Percentiles rank a stretch among this genome's conserved stretches.
phyloP scores from a whole-genome alignment of 2,329 filamentous ascomycete genomes.

The Ophiocordyceps australis region DNA sequence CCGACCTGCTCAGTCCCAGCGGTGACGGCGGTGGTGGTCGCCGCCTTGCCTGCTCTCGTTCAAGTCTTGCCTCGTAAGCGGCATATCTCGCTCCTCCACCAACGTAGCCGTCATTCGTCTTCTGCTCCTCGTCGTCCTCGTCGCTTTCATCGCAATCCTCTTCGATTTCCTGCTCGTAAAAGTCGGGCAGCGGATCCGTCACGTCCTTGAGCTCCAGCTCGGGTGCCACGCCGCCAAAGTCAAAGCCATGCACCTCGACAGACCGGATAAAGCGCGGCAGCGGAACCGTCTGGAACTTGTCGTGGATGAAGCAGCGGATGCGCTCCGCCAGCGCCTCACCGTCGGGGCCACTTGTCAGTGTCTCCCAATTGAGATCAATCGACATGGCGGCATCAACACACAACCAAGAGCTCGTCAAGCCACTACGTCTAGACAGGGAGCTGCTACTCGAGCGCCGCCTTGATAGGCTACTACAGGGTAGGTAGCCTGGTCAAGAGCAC shows the following conservation, averaged over 20 bases:
- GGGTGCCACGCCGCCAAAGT: slow-evolving; percentile 71
- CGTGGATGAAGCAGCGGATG: slow-evolving; percentile 86
- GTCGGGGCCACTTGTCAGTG: slow-evolving; percentile 75
- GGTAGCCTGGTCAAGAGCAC: no score
- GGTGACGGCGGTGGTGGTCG: background rate
- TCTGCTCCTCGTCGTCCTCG: slow-evolving; percentile 17
- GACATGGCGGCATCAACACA: slow-evolving; percentile 57
- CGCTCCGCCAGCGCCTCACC: slow-evolving; percentile 67
- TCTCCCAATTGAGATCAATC: slow-evolving; percentile 94
- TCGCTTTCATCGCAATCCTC: slow-evolving; percentile 24
- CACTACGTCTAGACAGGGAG: no score
- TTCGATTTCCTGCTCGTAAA: slow-evolving; percentile 70
- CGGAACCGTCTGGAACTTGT: slow-evolving; percentile 82
- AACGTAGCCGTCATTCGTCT: slow-evolving; percentile 5
- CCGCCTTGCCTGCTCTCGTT: no score
- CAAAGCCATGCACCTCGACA: slow-evolving; percentile 84
- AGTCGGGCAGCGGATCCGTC: slow-evolving; percentile 85
- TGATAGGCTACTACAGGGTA: no score
- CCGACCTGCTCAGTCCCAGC: slow-evolving; percentile 4
- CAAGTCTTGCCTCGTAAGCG: no score
- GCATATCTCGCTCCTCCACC: no score
- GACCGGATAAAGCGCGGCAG: slow-evolving; percentile 94
- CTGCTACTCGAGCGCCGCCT: no score
- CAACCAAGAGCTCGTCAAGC: no score
- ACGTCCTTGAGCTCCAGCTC: slow-evolving; percentile 90